Percentiles rank a stretch among this genome's conserved stretches.
These are phyloP conservation scores for Sordaria brevicollis DNA, from an alignment of 495 filamentous ascomycete genomes.

Conservation along the genomic window DNA sequence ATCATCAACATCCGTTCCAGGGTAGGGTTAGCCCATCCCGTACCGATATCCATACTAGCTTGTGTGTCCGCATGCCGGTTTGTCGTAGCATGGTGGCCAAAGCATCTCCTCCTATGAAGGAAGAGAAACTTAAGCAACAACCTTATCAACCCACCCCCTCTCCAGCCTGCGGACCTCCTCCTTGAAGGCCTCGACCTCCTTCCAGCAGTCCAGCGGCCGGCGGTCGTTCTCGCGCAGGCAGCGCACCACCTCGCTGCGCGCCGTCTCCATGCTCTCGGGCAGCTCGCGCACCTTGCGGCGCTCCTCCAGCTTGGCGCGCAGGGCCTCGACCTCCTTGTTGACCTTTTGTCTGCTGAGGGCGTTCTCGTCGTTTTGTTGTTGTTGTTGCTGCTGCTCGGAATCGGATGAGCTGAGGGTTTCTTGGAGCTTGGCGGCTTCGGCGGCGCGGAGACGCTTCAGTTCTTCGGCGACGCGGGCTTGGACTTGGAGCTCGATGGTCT, in stretches of 20 bases:
- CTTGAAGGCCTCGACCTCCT: constrained; percentile 86
- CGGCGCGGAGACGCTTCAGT: constrained; percentile 58
- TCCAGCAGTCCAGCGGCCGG: constrained; percentile 89
- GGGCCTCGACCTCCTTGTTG: constrained; percentile 38
- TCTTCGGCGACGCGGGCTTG: constrained; percentile 80
- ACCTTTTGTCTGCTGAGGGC: constrained; percentile 21
- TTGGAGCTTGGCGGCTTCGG: constrained; percentile 48
- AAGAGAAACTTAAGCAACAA: constrained; percentile 34
- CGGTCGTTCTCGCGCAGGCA: constrained; percentile 82
- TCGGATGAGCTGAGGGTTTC: constrained; percentile 36
- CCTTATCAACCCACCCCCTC: constrained; percentile 75
- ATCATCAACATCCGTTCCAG: neutral
- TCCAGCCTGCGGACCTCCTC: constrained; percentile 76
- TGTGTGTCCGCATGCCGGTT: neutral
- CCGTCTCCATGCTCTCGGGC: constrained; percentile 54
- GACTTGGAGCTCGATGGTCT: constrained; percentile 75
- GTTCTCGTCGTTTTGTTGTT: too few species aligned
- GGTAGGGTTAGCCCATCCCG: neutral
- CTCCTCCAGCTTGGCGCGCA: constrained; percentile 63
- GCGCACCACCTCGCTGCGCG: constrained; percentile 64
- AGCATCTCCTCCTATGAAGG: neutral
- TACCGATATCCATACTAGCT: too few species aligned
- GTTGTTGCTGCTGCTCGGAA: constrained; percentile 5
- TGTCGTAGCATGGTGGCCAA: neutral
- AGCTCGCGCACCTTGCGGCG: constrained; percentile 59